Percentiles rank a stretch among this genome's conserved stretches.
These are phyloP conservation scores for Phytophthora melonis DNA, from an alignment of 352 stramenopile species.

Conservation along the genomic window DNA sequence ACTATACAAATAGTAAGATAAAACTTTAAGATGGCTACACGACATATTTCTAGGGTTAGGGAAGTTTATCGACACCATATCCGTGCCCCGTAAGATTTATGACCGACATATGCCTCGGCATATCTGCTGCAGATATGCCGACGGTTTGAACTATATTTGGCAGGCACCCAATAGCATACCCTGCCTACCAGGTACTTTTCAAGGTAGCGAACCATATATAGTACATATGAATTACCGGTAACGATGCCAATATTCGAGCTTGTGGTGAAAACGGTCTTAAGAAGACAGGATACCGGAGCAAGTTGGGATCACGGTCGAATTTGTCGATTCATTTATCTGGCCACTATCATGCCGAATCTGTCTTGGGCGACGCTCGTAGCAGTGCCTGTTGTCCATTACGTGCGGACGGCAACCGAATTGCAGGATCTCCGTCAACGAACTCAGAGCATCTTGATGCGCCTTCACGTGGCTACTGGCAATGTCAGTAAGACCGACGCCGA, in stretches of 20 bases:
- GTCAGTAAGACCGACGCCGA: not conserved
- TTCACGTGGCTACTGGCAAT: not conserved
- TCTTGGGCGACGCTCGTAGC: not conserved
- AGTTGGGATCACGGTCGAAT: not conserved
- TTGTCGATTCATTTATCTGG: constrained; percentile 30
- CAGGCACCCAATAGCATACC: not conserved
- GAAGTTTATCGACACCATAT: too few species aligned
- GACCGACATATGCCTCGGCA: too few species aligned
- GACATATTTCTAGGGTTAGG: too few species aligned
- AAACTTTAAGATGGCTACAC: too few species aligned
- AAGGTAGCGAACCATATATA: not conserved
- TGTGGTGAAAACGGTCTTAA: not conserved
- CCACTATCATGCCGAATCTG: constrained; percentile 19
- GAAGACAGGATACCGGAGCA: not conserved
- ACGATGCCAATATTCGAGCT: not conserved
- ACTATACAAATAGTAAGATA: too few species aligned
- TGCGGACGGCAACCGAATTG: constrained; percentile 11
- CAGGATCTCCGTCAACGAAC: constrained; percentile 13
- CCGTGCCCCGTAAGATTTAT: too few species aligned
- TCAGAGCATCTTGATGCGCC: not conserved
- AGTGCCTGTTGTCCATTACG: constrained; percentile 6
- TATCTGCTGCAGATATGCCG: too few species aligned
- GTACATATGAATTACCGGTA: not conserved
- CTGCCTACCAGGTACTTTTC: not conserved
- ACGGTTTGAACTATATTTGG: too few species aligned